phyloP scores from a whole-genome alignment of 2,329 filamentous ascomycete species.

The Metarhizium guizhouense region DNA sequence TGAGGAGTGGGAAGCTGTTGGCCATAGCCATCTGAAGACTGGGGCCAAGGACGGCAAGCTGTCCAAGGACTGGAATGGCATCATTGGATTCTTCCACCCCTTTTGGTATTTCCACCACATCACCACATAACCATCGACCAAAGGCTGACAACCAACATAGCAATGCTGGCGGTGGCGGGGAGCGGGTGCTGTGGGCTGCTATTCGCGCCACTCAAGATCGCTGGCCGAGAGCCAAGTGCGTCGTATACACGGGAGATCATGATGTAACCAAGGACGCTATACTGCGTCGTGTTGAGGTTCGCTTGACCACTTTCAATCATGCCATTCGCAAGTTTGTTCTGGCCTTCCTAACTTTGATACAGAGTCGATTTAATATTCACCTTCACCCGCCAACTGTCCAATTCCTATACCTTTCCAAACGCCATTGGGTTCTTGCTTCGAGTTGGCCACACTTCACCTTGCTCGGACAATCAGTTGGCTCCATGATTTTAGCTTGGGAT shows the following conservation, averaged over 20 bases:
- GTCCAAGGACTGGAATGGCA: conserved; percentile 62
- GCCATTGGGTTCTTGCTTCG: conserved; percentile 75
- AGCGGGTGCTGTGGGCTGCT: conserved; percentile 93
- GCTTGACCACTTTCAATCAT: conserved; percentile 5
- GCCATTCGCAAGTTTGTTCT: too few relatives aligned
- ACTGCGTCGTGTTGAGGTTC: conserved; percentile 64
- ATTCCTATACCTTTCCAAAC: conserved; percentile 85
- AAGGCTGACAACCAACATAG: conserved; percentile 30
- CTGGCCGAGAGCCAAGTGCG: conserved; percentile 81
- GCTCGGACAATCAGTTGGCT: conserved; percentile 87
- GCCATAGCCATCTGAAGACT: conserved; percentile 44
- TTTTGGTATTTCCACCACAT: conserved; percentile 60
- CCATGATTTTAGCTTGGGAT: conserved; percentile 79
- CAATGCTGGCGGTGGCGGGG: conserved; percentile 92
- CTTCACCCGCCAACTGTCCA: conserved; percentile 74
- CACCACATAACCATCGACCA: not conserved
- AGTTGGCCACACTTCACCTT: conserved; percentile 91
- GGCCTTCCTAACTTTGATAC: not conserved
- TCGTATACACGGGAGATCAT: conserved; percentile 94
- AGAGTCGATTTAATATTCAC: conserved; percentile 86
- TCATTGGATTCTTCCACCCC: conserved; percentile 94
- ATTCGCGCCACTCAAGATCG: conserved; percentile 82
- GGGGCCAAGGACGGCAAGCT: conserved; percentile 24
- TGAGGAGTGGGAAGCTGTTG: conserved; percentile 64
- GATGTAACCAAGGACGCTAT: conserved; percentile 76